Conservation (phyloP, 176 grass and related monocot species). For the Oryza nivara region DNA sequence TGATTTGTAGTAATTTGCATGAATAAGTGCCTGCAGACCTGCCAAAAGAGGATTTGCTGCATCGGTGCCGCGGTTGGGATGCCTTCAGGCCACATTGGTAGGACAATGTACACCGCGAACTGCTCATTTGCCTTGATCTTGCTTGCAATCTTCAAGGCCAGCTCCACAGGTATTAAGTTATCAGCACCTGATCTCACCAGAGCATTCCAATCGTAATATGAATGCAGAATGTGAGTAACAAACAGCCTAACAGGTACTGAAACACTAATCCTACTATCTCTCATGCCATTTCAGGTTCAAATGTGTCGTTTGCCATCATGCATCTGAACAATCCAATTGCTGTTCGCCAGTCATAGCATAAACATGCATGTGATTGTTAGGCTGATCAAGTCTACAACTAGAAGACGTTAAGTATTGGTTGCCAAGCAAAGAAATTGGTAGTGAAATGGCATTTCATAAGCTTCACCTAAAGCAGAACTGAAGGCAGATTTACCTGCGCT, state of each 20-base stretch:
- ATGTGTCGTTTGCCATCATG: background rate
- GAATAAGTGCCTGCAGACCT: conserved; percentile 34
- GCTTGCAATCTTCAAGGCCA: conserved; percentile 66
- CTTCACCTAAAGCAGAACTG: background rate
- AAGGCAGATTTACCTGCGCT: conserved; percentile 43
- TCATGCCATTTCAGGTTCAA: background rate
- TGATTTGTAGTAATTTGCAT: background rate
- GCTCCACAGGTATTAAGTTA: conserved; percentile 69
- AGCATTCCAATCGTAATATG: conserved; percentile 5
- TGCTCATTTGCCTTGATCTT: conserved; percentile 58
- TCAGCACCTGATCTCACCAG: conserved; percentile 48
- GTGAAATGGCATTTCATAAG: background rate
- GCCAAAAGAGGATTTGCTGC: conserved; percentile 73
- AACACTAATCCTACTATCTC: background rate
- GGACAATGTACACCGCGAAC: conserved; percentile 59
- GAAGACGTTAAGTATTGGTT: background rate
- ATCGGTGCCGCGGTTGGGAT: conserved; percentile 51
- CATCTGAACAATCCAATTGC: background rate
- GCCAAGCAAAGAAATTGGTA: background rate
- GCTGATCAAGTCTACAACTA: background rate
- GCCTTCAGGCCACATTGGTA: conserved; percentile 76
- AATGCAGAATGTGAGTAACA: background rate
- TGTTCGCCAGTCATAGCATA: background rate
- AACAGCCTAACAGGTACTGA: background rate
- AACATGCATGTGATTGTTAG: background rate